Percentiles rank a stretch among this genome's conserved stretches.
Conservation (phyloP, 805 yeast genomes). For the Metschnikowia peoriensis region DNA sequence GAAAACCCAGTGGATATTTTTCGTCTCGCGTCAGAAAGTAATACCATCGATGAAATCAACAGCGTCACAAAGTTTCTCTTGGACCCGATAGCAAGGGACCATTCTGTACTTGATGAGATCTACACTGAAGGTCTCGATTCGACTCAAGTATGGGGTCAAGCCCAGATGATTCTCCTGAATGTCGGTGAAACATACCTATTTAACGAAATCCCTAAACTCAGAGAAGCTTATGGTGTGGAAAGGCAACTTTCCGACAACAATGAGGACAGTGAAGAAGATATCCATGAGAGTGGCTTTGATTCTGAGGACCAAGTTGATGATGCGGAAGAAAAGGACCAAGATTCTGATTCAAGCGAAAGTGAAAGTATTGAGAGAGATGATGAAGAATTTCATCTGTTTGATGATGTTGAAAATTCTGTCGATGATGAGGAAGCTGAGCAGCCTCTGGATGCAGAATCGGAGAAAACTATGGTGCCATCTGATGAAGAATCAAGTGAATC, state of each 20-base stretch:
- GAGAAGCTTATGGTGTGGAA: slow-evolving; percentile 27
- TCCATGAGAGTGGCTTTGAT: slow-evolving; percentile 23
- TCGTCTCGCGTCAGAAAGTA: slow-evolving; percentile 8
- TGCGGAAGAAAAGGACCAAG: slow-evolving; percentile 18
- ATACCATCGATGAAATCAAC: slow-evolving; percentile 23
- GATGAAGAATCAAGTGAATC: slow-evolving; percentile 11
- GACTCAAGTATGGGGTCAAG: slow-evolving; percentile 91
- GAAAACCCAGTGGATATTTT: slow-evolving; percentile 17
- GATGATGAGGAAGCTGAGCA: slow-evolving; percentile 14
- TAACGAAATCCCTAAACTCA: slow-evolving; percentile 53
- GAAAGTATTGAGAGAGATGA: slow-evolving; percentile 5
- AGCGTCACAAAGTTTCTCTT: slow-evolving; percentile 46
- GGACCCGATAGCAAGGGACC: slow-evolving; percentile 55
- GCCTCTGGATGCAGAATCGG: slow-evolving; percentile 19
- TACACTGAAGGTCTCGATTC: slow-evolving; percentile 85
- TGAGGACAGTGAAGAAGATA: slow-evolving; percentile 23
- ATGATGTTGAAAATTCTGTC: slow-evolving; percentile 21
- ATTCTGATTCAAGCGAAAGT: slow-evolving; percentile 6
- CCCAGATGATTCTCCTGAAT: slow-evolving; percentile 78
- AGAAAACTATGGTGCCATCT: slow-evolving; percentile 11
- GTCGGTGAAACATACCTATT: slow-evolving; percentile 63
- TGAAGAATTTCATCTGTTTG: slow-evolving; percentile 7
- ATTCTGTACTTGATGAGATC: slow-evolving; percentile 75
- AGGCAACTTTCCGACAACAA: slow-evolving; percentile 15
- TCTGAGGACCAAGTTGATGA: slow-evolving; percentile 1